Evolutionary conservation across 2,329 filamentous ascomycete species (phyloP).

Genomic region (Lizonia empirigonia): DNA sequence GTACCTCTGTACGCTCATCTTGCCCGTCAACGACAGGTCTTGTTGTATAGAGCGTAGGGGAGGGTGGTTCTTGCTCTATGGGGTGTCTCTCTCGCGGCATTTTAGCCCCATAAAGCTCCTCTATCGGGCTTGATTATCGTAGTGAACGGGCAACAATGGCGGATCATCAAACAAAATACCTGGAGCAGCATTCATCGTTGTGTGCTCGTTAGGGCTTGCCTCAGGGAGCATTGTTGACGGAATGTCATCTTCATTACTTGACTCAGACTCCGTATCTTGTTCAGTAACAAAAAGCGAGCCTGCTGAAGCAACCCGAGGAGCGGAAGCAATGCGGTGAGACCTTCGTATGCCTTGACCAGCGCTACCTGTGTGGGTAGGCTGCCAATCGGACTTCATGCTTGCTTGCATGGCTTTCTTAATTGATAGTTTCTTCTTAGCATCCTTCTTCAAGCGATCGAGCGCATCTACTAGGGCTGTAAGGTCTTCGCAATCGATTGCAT

Average conservation of each 20-base stretch:
- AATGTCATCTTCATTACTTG: not conserved
- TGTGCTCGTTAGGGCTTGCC: not conserved
- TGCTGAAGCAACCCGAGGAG: not conserved
- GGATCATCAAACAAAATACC: not conserved
- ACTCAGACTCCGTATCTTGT: not conserved
- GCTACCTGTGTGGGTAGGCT: not conserved
- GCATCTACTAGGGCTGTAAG: not conserved
- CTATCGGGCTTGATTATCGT: no score
- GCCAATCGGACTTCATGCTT: no score
- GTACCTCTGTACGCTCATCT: not conserved
- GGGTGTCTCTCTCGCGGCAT: no score
- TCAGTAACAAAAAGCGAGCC: not conserved
- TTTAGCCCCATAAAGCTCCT: no score
- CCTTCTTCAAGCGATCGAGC: not conserved
- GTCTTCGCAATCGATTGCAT: not conserved
- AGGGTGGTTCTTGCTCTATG: not conserved
- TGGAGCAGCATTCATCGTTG: not conserved
- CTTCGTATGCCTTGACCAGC: not conserved
- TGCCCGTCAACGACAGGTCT: not conserved
- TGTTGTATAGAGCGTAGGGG: not conserved
- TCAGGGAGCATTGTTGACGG: no score
- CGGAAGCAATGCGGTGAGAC: not conserved
- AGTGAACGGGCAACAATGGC: no score
- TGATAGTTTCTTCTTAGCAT: not conserved
- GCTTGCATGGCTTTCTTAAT: not conserved